Evolutionary conservation across 169 alveolate species (phyloP).

Genomic region (Perkinsus marinus): DNA sequence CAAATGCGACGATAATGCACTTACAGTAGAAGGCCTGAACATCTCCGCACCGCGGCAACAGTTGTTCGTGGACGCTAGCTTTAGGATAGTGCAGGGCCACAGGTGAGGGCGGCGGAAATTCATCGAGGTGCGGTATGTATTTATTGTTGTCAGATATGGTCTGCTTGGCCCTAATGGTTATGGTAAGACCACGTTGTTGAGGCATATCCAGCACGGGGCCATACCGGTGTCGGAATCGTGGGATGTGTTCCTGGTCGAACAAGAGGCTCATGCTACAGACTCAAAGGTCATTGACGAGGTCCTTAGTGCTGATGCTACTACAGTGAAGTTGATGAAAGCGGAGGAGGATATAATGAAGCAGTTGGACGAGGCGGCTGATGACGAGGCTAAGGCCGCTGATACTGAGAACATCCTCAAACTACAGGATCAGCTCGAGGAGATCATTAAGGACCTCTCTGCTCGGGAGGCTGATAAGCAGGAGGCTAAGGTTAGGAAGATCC

Average conservation of each 20-base stretch:
- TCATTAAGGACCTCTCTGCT: neutral
- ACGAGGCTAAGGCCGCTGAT: neutral
- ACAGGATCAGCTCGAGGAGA: neutral
- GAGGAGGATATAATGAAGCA: neutral
- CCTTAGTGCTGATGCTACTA: neutral
- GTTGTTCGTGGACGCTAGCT: conserved; percentile 1
- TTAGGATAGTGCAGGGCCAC: neutral
- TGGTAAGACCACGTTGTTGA: conserved; percentile 83
- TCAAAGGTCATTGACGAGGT: conserved; percentile 1
- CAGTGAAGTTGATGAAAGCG: neutral
- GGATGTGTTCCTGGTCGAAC: conserved; percentile 6
- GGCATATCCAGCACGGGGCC: conserved; percentile 1
- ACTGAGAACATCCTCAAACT: neutral
- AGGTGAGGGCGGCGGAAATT: no score
- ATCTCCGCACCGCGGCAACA: neutral
- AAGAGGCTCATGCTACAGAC: conserved; percentile 2
- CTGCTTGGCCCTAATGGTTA: conserved; percentile 86
- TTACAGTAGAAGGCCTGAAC: neutral
- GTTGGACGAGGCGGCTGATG: neutral
- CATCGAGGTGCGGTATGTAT: no score
- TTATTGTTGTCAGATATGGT: conserved; percentile 83
- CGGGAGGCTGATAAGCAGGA: neutral
- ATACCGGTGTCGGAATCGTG: neutral
- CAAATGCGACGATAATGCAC: neutral
- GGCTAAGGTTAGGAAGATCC: conserved; percentile 2